A percentile compares a stretch with the other conserved stretches of the same genome.
Evolutionary conservation across 2,329 filamentous ascomycete genomes (phyloP).

Genomic region (Ophiostoma pallidulum): DNA sequence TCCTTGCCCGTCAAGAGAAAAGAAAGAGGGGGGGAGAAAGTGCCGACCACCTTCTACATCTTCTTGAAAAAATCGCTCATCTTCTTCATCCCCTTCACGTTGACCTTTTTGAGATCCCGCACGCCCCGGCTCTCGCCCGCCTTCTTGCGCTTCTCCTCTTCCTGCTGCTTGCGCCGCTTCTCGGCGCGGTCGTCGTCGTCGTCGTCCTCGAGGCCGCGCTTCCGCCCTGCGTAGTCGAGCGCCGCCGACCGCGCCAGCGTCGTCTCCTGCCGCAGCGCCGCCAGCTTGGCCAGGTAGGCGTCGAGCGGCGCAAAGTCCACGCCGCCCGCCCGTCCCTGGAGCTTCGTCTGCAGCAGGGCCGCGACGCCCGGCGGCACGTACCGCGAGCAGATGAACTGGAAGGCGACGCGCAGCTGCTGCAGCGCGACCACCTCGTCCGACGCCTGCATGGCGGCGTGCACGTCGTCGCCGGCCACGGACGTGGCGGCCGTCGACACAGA

Average conservation of each 20-base stretch:
- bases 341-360: constrained; percentile 30
- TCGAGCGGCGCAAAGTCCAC: constrained; percentile 62
- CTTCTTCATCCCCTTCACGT: constrained; percentile 92
- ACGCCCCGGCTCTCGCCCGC: constrained; percentile 64
- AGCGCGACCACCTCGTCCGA: constrained; percentile 43
- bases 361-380: constrained; percentile 46
- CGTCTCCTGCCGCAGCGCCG: constrained; percentile 61
- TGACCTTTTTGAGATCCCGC: constrained; percentile 76
- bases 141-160: constrained; percentile 81
- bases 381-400: constrained; percentile 53
- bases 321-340: constrained; percentile 27
- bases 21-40: too few species aligned
- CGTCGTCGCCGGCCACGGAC: constrained; percentile 25
- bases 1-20: too few species aligned
- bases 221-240: constrained; percentile 55
- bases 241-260: constrained; percentile 55
- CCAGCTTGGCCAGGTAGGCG: constrained; percentile 56
- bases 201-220: constrained; percentile 46
- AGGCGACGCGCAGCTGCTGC: constrained; percentile 54
- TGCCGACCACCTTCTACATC: constrained; percentile 28
- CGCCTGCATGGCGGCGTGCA: constrained; percentile 35
- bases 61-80: constrained; percentile 90
- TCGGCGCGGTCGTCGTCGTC: constrained; percentile 60
- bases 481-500: constrained; percentile 34
- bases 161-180: constrained; percentile 78